Evolutionary conservation across 331 rosid species (phyloP), one percentile per base, ranked within the genome.

Genomic region (Malus hybrid): DNA sequence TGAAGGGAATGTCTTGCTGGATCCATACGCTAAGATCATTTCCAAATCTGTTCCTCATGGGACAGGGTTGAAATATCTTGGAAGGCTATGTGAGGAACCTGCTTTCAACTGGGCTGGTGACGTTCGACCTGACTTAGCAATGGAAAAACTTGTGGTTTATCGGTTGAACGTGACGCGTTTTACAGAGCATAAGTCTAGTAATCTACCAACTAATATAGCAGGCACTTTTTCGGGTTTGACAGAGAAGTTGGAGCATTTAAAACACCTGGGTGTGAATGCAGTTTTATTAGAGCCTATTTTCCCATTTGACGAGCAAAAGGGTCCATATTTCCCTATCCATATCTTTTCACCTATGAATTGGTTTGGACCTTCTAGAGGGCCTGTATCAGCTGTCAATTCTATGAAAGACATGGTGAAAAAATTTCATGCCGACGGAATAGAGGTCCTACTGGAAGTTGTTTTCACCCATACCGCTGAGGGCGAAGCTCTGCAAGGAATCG

Each of bases 361-460:
- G 42, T 90, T 83, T 69, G 97, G 92, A 74, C 91, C 91, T 64
- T 85, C 99, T 68, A 85, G 86, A 42, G 87, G 75, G 65, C 76
- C 96, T 69, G 39, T 85, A 57, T 88, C 96, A 65, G 57, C 92
- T 13, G 75, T 86, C 65, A 83, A 74, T 79, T 87, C 99, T 22
- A 84, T 88, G 86, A 94, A 94, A 80, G 93, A 86, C 81, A 92
- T 92, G 99, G 89, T 92, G 71, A 92, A 86, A 77, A 76, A 76
- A 82, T 78, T 90, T 87, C 99, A 92, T 85, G 91, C 90, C 72
- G 85, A 88, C 66, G 96, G 97, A 54, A 79, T 94, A 73, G 97
- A 94, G 84, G 97, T 94, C 84, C 80, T 90, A 6, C 56, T 92
- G 85, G 99, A 94, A 84, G 97, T 94, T 82, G 97, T 89, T 87